These are phyloP conservation scores for Euphrasia confusa DNA, from an alignment of 257 asterid species.

Conservation along the genomic window DNA sequence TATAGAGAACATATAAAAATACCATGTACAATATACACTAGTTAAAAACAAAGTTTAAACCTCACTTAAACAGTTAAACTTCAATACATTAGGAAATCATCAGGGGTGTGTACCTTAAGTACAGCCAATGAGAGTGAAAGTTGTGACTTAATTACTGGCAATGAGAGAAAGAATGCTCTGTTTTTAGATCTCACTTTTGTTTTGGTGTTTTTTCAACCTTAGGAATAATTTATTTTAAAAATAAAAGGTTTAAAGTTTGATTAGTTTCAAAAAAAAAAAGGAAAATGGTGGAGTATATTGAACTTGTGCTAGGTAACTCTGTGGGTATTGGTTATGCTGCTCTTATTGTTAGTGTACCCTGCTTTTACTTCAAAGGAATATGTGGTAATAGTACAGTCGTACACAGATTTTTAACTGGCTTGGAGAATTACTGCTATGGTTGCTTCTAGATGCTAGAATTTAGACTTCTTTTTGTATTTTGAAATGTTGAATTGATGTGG, in stretches of 20 bases:
- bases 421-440: not conserved
- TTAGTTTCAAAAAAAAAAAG: not conserved
- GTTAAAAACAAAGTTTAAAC: no score
- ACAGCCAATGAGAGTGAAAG: no score
- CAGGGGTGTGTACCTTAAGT: no score
- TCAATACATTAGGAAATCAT: no score
- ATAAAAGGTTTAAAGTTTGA: not conserved
- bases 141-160: not conserved
- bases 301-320: not conserved
- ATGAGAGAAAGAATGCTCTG: not conserved
- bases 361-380: not conserved
- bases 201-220: not conserved
- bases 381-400: not conserved
- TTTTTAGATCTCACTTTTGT: not conserved
- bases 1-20: no score
- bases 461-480: conserved; percentile 8
- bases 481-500: conserved; percentile 20
- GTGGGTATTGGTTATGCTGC: not conserved
- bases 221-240: not conserved
- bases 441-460: conserved; percentile 4
- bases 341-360: not conserved
- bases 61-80: no score
- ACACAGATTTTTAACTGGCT: not conserved
- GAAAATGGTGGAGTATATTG: not conserved
- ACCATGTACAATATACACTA: no score